A percentile compares a stretch with the other conserved stretches of the same genome.
Conservation (phyloP, 192 early-diverging fungal genomes). For the Linnemannia elongata region DNA sequence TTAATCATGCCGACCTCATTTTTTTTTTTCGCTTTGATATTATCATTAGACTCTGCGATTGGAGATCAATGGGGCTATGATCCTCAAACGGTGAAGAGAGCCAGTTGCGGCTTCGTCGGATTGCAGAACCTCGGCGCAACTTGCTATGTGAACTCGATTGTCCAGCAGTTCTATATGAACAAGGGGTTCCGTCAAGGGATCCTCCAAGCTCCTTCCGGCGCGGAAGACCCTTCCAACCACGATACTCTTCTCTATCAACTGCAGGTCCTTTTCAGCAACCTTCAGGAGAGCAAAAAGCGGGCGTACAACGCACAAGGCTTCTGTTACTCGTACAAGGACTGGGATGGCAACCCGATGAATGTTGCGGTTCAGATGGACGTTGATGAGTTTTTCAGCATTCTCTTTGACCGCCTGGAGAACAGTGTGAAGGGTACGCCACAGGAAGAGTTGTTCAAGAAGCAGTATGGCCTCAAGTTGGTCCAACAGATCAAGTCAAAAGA, state of each 20-base stretch:
- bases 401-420: conserved; percentile 69
- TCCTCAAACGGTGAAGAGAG: conserved; percentile 55
- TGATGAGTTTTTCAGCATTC: conserved; percentile 71
- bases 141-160: conserved; percentile 72
- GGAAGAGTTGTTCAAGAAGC: conserved; percentile 63
- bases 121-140: conserved; percentile 74
- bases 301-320: conserved; percentile 64
- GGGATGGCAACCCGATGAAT: conserved; percentile 67
- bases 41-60: conserved; percentile 36
- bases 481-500: conserved; percentile 70
- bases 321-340: conserved; percentile 65
- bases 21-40: neutral
- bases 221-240: conserved; percentile 47
- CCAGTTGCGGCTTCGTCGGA: conserved; percentile 63
- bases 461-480: conserved; percentile 70
- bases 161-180: conserved; percentile 76
- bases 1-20: neutral
- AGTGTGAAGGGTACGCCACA: conserved; percentile 61
- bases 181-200: conserved; percentile 61
- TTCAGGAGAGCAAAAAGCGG: conserved; percentile 64
- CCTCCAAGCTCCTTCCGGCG: conserved; percentile 55
- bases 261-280: conserved; percentile 63
- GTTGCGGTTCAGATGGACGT: conserved; percentile 72
- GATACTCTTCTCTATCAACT: conserved; percentile 65
- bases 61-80: conserved; percentile 62